phyloP scores from a whole-genome alignment of 257 asterid genomes.

The Solanum corneliomulleri region DNA sequence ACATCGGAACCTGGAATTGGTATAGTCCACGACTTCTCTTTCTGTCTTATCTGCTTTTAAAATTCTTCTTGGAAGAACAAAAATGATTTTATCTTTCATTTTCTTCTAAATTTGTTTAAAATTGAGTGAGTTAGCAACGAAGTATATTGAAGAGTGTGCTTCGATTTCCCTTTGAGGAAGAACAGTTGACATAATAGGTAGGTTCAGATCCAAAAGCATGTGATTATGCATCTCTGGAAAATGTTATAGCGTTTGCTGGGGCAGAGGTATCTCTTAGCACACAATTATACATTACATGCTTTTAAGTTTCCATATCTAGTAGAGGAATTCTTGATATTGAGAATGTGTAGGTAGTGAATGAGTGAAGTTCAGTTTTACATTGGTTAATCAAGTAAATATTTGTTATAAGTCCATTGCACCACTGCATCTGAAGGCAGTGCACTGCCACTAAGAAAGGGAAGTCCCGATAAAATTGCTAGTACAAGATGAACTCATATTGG shows the following conservation, averaged over 20 bases:
- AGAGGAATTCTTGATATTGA: background rate
- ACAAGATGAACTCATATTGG: background rate
- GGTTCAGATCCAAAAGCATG: background rate
- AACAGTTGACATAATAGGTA: background rate
- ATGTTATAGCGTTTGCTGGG: background rate
- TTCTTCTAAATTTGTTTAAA: background rate
- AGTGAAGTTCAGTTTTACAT: background rate
- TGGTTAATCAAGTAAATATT: background rate
- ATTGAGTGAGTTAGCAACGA: background rate
- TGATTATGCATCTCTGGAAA: background rate
- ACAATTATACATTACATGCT: background rate
- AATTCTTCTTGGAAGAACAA: background rate
- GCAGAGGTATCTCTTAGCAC: background rate
- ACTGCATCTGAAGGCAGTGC: background rate
- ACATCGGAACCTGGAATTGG: background rate
- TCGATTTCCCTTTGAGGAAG: background rate
- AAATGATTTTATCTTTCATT: background rate
- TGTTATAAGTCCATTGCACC: background rate
- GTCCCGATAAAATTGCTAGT: background rate
- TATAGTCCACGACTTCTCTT: background rate
- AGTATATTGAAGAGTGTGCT: background rate
- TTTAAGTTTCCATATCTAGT: background rate
- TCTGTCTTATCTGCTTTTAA: background rate
- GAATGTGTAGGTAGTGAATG: background rate
- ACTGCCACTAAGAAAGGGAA: background rate